Conservation (phyloP, 176 grass and related monocot species). For the Avena eriantha region DNA sequence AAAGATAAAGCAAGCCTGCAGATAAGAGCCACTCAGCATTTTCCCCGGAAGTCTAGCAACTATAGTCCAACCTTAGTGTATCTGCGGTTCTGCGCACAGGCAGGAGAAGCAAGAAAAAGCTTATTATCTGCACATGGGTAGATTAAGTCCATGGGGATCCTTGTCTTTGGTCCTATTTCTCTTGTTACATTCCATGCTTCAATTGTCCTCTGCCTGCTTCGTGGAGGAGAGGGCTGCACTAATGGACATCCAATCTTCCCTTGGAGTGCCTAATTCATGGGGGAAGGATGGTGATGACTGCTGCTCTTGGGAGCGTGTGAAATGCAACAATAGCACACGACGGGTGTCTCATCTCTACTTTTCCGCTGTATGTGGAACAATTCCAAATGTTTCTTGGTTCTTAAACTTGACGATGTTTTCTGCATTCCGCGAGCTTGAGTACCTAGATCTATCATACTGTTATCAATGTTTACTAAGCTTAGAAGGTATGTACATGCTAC, state of each 20-base stretch:
- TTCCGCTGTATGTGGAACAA: not conserved
- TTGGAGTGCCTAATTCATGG: not conserved
- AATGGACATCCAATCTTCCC: not conserved
- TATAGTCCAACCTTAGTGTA: not conserved
- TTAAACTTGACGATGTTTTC: not conserved
- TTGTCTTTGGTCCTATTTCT: no score
- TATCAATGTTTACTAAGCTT: not conserved
- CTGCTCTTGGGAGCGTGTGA: conserved; percentile 3
- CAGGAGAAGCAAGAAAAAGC: not conserved
- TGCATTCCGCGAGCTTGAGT: not conserved
- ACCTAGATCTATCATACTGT: not conserved
- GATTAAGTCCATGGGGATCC: not conserved
- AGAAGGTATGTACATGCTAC: not conserved
- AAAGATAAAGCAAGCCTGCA: not conserved
- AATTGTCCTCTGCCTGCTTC: not conserved
- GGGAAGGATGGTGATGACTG: not conserved
- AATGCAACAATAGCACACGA: not conserved
- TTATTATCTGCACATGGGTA: not conserved
- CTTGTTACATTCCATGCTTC: not conserved
- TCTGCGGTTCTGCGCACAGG: not conserved
- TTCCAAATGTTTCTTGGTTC: not conserved
- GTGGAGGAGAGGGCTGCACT: not conserved
- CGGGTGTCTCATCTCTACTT: not conserved
- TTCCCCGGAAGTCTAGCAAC: not conserved
- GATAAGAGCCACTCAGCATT: not conserved